A percentile compares a stretch with the other conserved stretches of the same genome.
Evolutionary conservation across 2,329 filamentous ascomycete species (phyloP).

Genomic region (Trichothecium roseum): DNA sequence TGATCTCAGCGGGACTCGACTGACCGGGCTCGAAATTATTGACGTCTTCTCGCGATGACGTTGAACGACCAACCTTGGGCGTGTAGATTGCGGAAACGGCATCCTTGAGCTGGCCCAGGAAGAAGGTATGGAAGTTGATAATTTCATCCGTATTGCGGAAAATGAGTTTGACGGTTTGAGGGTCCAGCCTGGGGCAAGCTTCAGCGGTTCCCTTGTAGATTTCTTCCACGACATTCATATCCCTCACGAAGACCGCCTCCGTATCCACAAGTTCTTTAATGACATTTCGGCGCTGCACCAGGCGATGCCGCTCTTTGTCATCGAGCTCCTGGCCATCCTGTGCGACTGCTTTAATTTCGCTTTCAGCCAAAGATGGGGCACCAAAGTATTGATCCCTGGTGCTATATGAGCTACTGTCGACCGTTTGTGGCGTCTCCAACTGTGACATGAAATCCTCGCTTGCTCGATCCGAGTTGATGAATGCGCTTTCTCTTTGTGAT

Average conservation of each 20-base stretch:
- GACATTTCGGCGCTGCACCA: slow-evolving; percentile 71
- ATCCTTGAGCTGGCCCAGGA: slow-evolving; percentile 71
- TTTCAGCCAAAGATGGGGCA: slow-evolving; percentile 25
- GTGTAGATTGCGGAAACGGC: slow-evolving; percentile 72
- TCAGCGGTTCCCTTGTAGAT: slow-evolving; percentile 93
- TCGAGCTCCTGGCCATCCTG: slow-evolving; percentile 30
- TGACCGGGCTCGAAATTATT: slow-evolving; percentile 28
- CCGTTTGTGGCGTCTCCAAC: slow-evolving; percentile 33
- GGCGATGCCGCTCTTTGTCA: slow-evolving; percentile 54
- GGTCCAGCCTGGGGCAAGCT: slow-evolving; percentile 67
- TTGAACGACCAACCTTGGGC: slow-evolving; percentile 39
- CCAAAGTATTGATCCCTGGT: slow-evolving; percentile 27
- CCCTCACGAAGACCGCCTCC: slow-evolving; percentile 79
- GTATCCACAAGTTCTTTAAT: slow-evolving; percentile 91
- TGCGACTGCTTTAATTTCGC: slow-evolving; percentile 19
- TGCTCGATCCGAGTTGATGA: slow-evolving; percentile 31
- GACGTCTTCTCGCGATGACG: slow-evolving; percentile 30
- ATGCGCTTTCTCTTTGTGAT: slow-evolving; percentile 26
- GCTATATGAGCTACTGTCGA: slow-evolving; percentile 34
- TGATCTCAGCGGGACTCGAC: slow-evolving; percentile 28
- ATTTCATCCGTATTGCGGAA: slow-evolving; percentile 92
- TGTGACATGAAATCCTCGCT: slow-evolving; percentile 34
- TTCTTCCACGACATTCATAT: slow-evolving; percentile 95
- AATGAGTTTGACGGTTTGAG: slow-evolving; percentile 77
- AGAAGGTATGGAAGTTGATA: slow-evolving; percentile 71